Conservation (phyloP, 192 early-diverging fungal species). For the Thamnidium elegans region DNA sequence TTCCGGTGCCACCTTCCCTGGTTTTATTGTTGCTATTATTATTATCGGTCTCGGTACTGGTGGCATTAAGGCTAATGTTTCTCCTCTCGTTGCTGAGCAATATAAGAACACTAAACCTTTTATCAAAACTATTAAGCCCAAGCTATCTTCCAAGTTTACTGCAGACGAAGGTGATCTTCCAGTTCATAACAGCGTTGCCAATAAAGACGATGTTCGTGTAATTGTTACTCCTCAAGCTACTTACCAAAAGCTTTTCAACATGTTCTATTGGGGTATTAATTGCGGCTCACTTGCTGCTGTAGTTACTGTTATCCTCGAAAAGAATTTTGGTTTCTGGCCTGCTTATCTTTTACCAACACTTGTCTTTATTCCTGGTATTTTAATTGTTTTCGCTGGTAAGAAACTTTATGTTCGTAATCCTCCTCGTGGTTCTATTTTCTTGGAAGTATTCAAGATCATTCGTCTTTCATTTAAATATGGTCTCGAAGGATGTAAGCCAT, state of each 20-base stretch:
- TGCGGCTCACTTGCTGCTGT: slow-evolving; percentile 59
- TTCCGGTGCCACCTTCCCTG: slow-evolving; percentile 54
- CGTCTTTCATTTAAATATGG: slow-evolving; percentile 36
- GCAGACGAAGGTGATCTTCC: slow-evolving; percentile 4
- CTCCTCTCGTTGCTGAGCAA: slow-evolving; percentile 73
- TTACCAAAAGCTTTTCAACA: slow-evolving; percentile 74
- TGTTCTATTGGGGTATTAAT: slow-evolving; percentile 79
- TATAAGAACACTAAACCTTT: slow-evolving; percentile 51
- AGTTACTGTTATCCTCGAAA: slow-evolving; percentile 48
- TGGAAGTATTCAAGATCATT: slow-evolving; percentile 45
- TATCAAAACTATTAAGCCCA: slow-evolving; percentile 47
- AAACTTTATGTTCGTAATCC: slow-evolving; percentile 46
- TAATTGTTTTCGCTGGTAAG: slow-evolving; percentile 45
- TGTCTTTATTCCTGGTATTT: slow-evolving; percentile 51
- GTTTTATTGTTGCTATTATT: slow-evolving; percentile 63
- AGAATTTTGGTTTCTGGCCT: slow-evolving; percentile 51
- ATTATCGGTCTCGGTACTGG: slow-evolving; percentile 56
- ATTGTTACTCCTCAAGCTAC: slow-evolving; percentile 66
- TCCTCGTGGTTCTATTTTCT: slow-evolving; percentile 56
- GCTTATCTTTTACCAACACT: slow-evolving; percentile 54
- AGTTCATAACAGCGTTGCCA: too few relatives aligned
- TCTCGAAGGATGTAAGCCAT: slow-evolving; percentile 58
- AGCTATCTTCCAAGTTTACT: background rate
- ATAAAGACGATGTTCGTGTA: slow-evolving; percentile 48
- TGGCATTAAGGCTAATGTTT: slow-evolving; percentile 74